phyloP scores from a whole-genome alignment of 2,329 filamentous ascomycete species.

The Trichophyton benhamiae region DNA sequence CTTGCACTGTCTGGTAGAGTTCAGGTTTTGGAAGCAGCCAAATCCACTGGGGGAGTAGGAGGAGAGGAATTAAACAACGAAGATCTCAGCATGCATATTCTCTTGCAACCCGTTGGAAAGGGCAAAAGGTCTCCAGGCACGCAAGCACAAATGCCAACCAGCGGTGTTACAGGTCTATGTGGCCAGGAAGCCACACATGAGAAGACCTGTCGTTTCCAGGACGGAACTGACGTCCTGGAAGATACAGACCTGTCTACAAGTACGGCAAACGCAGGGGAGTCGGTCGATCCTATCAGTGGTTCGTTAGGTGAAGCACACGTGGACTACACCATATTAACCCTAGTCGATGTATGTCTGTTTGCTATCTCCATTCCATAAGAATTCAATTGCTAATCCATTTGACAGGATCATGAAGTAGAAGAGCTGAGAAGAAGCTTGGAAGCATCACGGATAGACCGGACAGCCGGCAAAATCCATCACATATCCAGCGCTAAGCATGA shows the following conservation, averaged over 20 bases:
- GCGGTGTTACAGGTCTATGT: background rate
- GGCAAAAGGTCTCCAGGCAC: background rate
- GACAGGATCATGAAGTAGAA: conserved; percentile 37
- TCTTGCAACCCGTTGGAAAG: background rate
- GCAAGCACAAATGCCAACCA: background rate
- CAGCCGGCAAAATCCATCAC: conserved; percentile 8
- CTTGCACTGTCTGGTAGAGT: background rate
- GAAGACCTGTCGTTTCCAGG: conserved; percentile 18
- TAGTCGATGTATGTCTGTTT: conserved; percentile 35
- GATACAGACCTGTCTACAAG: background rate
- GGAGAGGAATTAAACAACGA: conserved; percentile 4
- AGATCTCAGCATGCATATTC: conserved; percentile 12
- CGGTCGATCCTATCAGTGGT: conserved; percentile 16
- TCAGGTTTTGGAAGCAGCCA: background rate
- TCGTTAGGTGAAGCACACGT: conserved; percentile 14
- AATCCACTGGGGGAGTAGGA: background rate
- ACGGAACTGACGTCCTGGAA: conserved; percentile 4
- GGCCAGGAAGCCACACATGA: background rate
- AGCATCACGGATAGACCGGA: conserved; percentile 39
- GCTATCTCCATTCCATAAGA: background rate
- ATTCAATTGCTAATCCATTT: conserved; percentile 7
- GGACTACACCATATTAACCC: conserved; percentile 43
- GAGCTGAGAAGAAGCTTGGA: conserved; percentile 44
- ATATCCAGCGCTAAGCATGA: background rate
- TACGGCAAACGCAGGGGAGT: conserved; percentile 15